These are phyloP conservation scores for Penicillium fimorum DNA, from an alignment of 495 filamentous ascomycete species.

Conservation along the genomic window DNA sequence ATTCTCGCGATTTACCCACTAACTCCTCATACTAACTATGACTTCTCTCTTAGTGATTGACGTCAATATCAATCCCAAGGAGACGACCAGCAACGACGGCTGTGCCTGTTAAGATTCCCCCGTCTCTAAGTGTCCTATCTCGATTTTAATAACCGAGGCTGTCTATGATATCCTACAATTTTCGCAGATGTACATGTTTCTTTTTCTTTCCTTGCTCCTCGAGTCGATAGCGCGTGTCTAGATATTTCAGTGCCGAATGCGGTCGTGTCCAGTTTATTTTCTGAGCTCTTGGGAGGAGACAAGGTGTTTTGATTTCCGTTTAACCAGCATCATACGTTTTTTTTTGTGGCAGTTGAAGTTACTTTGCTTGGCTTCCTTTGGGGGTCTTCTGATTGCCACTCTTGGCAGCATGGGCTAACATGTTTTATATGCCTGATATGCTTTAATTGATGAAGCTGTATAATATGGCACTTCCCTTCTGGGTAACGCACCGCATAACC, in stretches of 20 bases:
- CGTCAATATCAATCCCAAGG: slow-evolving; percentile 80
- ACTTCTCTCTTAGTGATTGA: slow-evolving; percentile 70
- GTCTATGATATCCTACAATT: slow-evolving; percentile 42
- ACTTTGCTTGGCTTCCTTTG: slow-evolving; percentile 14
- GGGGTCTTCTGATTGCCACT: slow-evolving; percentile 9
- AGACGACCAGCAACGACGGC: slow-evolving; percentile 69
- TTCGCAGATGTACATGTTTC: slow-evolving; percentile 46
- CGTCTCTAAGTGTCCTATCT: slow-evolving; percentile 18
- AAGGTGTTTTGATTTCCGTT: slow-evolving; percentile 27
- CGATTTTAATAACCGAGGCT: slow-evolving; percentile 38
- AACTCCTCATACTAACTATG: slow-evolving; percentile 18
- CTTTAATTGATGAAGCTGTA: slow-evolving; percentile 31
- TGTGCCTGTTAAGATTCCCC: slow-evolving; percentile 66
- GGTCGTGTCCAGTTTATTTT: slow-evolving; percentile 18
- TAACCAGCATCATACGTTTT: slow-evolving; percentile 24
- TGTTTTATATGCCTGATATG: slow-evolving; percentile 24
- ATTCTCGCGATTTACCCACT: slow-evolving; percentile 17
- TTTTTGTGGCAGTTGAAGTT: slow-evolving; percentile 14
- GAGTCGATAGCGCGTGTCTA: slow-evolving; percentile 34
- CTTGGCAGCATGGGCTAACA: slow-evolving; percentile 14
- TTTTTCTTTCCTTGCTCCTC: slow-evolving; percentile 23
- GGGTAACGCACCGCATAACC: slow-evolving; percentile 5
- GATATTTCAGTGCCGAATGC: slow-evolving; percentile 23
- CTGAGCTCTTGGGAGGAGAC: slow-evolving; percentile 16
- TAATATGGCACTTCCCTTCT: slow-evolving; percentile 19